Evolutionary conservation across 1,284 basidiomycete genomes (phyloP).

Genomic region (Caloboletus firmus): DNA sequence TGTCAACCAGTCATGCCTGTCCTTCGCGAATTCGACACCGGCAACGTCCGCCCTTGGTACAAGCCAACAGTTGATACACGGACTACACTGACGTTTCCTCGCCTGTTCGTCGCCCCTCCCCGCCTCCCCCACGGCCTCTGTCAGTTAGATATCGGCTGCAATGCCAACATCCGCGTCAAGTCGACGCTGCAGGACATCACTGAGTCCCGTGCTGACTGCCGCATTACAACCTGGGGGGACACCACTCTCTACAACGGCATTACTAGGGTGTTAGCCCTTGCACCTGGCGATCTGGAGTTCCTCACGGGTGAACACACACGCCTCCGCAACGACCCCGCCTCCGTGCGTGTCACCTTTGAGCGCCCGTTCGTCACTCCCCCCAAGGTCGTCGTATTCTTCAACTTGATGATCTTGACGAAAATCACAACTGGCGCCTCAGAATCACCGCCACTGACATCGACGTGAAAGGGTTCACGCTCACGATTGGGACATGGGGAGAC

Average conservation of each 20-base stretch:
- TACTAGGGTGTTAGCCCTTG: slow-evolving; percentile 9
- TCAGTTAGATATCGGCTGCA: slow-evolving; percentile 7
- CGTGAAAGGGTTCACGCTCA: slow-evolving; percentile 18
- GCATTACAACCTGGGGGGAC: slow-evolving; percentile 8
- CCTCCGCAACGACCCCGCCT: background rate
- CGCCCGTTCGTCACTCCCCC: slow-evolving; percentile 25
- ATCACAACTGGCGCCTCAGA: slow-evolving; percentile 12
- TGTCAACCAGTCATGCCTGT: slow-evolving; percentile 15
- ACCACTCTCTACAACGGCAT: slow-evolving; percentile 7
- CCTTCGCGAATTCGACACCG: slow-evolving; percentile 17
- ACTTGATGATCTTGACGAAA: slow-evolving; percentile 17
- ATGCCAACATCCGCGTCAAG: slow-evolving; percentile 10
- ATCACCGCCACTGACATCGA: slow-evolving; percentile 14
- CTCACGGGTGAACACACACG: slow-evolving; percentile 21
- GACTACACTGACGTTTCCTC: slow-evolving; percentile 12
- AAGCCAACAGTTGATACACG: slow-evolving; percentile 6
- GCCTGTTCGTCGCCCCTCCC: slow-evolving; percentile 15
- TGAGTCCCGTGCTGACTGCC: slow-evolving; percentile 14
- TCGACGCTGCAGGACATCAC: slow-evolving; percentile 8
- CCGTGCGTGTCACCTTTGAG: slow-evolving; percentile 18
- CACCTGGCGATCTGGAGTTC: slow-evolving; percentile 23
- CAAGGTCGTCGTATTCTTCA: slow-evolving; percentile 23
- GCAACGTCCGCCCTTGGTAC: background rate
- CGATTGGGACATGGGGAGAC: slow-evolving; percentile 14
- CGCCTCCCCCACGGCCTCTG: slow-evolving; percentile 21